Evolutionary conservation across 345 rosid genomes (phyloP).

Genomic region (Firmiana major): DNA sequence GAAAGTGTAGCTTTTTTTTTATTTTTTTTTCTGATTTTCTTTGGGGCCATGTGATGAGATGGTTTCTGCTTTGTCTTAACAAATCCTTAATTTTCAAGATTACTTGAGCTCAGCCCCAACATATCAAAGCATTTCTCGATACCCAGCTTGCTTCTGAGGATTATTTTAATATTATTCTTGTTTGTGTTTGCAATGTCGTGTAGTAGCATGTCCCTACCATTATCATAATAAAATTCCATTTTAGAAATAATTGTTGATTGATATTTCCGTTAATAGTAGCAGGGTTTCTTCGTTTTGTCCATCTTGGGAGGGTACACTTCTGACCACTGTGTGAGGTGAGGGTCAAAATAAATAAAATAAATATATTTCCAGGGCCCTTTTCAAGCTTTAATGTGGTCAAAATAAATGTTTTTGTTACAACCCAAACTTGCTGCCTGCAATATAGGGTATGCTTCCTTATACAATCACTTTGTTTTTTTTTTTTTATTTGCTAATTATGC

Average conservation of each 20-base stretch:
- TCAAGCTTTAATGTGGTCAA: constrained; percentile 7
- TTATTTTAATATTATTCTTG: not conserved
- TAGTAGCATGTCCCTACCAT: constrained; percentile 20
- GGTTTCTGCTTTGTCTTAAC: constrained; percentile 14
- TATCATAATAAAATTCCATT: not conserved
- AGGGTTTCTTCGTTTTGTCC: constrained; percentile 12
- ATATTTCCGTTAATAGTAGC: not conserved
- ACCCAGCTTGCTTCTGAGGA: not conserved
- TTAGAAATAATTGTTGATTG: constrained; percentile 7
- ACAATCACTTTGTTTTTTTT: not conserved
- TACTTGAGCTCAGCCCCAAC: not conserved
- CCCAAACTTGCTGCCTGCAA: not conserved
- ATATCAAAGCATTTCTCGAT: not conserved
- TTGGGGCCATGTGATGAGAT: constrained; percentile 2
- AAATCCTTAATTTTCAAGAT: not conserved
- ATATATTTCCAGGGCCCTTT: not conserved
- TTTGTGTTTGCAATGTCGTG: constrained; percentile 14
- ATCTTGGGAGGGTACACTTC: constrained; percentile 18
- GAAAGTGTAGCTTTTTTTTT: not conserved
- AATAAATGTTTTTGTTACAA: constrained; percentile 3
- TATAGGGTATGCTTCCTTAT: not conserved
- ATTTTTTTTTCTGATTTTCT: not conserved
- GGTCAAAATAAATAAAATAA: not conserved
- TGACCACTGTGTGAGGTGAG: not conserved
- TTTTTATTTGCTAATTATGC: too few relatives aligned